Conservation (phyloP, 1,284 basidiomycete genomes). For the Ustanciosporium gigantosporum region DNA sequence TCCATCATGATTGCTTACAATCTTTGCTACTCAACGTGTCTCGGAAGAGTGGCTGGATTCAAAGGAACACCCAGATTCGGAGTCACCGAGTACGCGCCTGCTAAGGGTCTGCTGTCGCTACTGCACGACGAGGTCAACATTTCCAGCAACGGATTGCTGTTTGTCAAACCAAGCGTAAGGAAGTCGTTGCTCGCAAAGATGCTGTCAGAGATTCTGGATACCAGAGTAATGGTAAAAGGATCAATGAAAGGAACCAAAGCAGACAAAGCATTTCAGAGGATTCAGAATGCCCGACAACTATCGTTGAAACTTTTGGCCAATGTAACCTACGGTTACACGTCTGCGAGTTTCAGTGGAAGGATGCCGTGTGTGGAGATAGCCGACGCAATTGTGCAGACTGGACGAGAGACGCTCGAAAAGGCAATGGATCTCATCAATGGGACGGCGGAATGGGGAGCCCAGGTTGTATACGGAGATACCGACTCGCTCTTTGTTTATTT, state of each 20-base stretch:
- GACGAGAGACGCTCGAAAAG: conserved; percentile 93
- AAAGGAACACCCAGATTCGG: conserved; percentile 88
- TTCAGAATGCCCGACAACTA: conserved; percentile 55
- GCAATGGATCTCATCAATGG: conserved; percentile 80
- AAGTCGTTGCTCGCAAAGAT: conserved; percentile 86
- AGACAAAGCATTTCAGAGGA: conserved; percentile 67
- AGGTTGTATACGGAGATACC: conserved; percentile 97
- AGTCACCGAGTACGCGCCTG: conserved; percentile 71
- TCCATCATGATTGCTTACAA: conserved; percentile 99
- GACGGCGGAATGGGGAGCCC: conserved; percentile 74
- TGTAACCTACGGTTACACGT: conserved; percentile 81
- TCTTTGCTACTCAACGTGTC: conserved; percentile 72
- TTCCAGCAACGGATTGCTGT: conserved; percentile 85
- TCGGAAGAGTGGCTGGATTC: conserved; percentile 83
- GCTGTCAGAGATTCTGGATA: conserved; percentile 88
- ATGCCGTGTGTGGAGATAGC: conserved; percentile 99
- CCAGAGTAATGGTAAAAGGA: conserved; percentile 95
- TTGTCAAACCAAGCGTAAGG: conserved; percentile 82
- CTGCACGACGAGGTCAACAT: conserved; percentile 18
- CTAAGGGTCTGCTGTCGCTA: conserved; percentile 66
- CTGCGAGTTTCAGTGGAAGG: conserved; percentile 87
- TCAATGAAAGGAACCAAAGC: conserved; percentile 81
- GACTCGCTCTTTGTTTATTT: conserved; percentile 92
- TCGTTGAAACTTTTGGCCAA: conserved; percentile 59
- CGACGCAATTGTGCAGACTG: conserved; percentile 94